Evolutionary conservation across 345 rosid species (phyloP), one percentile per base, ranked within the genome.

Genomic region (Heritiera littoralis): DNA sequence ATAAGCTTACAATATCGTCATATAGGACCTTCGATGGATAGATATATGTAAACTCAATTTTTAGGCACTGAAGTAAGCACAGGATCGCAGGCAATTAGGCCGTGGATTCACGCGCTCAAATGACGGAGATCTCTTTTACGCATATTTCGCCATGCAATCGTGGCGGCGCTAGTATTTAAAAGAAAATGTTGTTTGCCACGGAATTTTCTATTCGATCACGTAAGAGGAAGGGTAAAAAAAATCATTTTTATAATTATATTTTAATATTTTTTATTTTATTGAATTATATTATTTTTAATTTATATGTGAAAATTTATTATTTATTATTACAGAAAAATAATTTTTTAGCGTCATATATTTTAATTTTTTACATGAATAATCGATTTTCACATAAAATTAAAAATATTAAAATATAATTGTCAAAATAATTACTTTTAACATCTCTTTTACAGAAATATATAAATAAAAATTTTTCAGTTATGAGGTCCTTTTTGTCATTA

Each of bases 101-200:
- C 83, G 84, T 68, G 77, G 0, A 0, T 0, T 0, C 83, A 78
- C 86, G 82, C 84, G 64, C 49, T 20, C 58, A 40, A 52, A 49
- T 30, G 79, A 64, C 66, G 73, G 80, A 51, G 72, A 45, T 15
- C 23, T 30, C 48, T 55, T 81, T 86, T 64, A 74, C 28, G 75
- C n/a, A 10, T 41, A 14, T 65, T 63, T 66, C 82, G 77, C 81
- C 75, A 60, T 40, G 80, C 87, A 75, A 64, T 68, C 59, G 79
- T 75, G 85, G 86, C 89, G 87, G 87, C 87, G 87, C 79, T 5
- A 45, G 17, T 23, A 49, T 13, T 77, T 17, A n/a, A 14, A 20
- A 13, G 11, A 35, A 49, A 7, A 15, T 18, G 7, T 40, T 66
- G 15, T 41, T 32, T 9, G 20, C 38, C 35, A 77, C 4, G 40